A percentile compares a stretch with the other conserved stretches of the same genome.
Conservation (phyloP, 495 filamentous ascomycete genomes). For the Aspergillus mulundensis region DNA sequence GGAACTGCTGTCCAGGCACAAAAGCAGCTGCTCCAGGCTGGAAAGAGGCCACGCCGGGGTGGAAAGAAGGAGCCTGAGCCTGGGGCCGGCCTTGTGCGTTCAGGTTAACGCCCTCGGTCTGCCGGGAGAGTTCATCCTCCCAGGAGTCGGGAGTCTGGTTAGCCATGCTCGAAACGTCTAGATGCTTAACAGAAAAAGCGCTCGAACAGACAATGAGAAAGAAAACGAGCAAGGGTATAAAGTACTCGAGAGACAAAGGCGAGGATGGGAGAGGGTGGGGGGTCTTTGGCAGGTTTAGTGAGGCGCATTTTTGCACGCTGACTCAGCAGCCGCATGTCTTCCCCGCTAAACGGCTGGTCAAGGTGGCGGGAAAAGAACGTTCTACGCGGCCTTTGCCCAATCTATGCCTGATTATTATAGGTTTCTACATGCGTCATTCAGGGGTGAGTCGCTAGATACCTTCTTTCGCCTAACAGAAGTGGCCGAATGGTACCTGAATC, state of each 20-base stretch:
- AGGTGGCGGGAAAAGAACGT: not conserved
- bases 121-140: slow-evolving; percentile 89
- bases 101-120: slow-evolving; percentile 79
- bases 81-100: slow-evolving; percentile 74
- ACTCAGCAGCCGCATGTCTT: slow-evolving; percentile 31
- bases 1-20: slow-evolving; percentile 66
- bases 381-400: slow-evolving; percentile 9
- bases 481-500: not conserved
- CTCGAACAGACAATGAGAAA: slow-evolving; percentile 15
- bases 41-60: slow-evolving; percentile 75
- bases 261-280: slow-evolving; percentile 23
- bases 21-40: slow-evolving; percentile 73
- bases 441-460: not conserved
- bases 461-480: not conserved
- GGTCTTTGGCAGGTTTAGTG: slow-evolving; percentile 8
- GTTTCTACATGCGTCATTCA: not conserved
- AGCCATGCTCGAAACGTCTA: slow-evolving; percentile 59
- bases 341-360: slow-evolving; percentile 9
- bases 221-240: slow-evolving; percentile 1
- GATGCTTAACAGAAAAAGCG: slow-evolving; percentile 26
- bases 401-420: slow-evolving; percentile 11
- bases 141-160: slow-evolving; percentile 77
- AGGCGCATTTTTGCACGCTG: slow-evolving; percentile 31
- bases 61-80: slow-evolving; percentile 50
- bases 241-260: slow-evolving; percentile 2